Percentiles rank a stretch among this genome's conserved stretches.
Evolutionary conservation across 768 basidiomycete genomes (phyloP).

Genomic region (Macrolepiota albuminosa): DNA sequence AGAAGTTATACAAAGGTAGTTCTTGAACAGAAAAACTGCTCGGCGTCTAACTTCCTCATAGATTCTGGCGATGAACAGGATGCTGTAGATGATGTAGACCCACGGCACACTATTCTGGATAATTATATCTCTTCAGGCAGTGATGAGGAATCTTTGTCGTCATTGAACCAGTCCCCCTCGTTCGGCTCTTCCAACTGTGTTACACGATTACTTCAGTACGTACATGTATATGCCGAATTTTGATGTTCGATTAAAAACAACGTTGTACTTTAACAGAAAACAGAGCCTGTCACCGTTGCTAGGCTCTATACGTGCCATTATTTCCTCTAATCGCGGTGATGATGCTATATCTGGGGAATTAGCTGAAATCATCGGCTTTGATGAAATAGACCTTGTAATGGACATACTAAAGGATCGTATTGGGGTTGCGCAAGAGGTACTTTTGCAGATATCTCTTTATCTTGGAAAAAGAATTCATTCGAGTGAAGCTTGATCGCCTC

Average conservation of each 20-base stretch:
- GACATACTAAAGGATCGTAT: conserved; percentile 60
- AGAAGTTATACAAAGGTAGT: conserved; percentile 7
- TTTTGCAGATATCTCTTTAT: not conserved
- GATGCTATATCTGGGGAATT: conserved; percentile 78
- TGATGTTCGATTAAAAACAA: not conserved
- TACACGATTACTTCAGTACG: conserved; percentile 22
- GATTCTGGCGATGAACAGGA: conserved; percentile 8
- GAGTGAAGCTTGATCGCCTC: conserved; percentile 4
- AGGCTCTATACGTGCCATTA: conserved; percentile 27
- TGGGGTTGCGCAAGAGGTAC: conserved; percentile 35
- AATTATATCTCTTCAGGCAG: conserved; percentile 15
- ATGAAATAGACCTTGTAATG: conserved; percentile 74
- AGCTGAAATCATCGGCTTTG: conserved; percentile 78
- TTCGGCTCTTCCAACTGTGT: conserved; percentile 8
- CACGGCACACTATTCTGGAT: conserved; percentile 29
- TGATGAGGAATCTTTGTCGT: not conserved
- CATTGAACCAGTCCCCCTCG: not conserved
- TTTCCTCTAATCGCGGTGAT: conserved; percentile 47
- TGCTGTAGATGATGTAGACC: conserved; percentile 10
- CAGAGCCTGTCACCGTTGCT: conserved; percentile 22
- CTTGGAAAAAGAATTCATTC: not conserved
- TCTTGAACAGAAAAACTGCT: no score
- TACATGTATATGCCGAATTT: conserved; percentile 3
- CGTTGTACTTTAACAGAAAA: conserved; percentile 17
- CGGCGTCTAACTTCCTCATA: conserved; percentile 1